Conservation (phyloP, 495 filamentous ascomycete species). For the Penicillium canariense region DNA sequence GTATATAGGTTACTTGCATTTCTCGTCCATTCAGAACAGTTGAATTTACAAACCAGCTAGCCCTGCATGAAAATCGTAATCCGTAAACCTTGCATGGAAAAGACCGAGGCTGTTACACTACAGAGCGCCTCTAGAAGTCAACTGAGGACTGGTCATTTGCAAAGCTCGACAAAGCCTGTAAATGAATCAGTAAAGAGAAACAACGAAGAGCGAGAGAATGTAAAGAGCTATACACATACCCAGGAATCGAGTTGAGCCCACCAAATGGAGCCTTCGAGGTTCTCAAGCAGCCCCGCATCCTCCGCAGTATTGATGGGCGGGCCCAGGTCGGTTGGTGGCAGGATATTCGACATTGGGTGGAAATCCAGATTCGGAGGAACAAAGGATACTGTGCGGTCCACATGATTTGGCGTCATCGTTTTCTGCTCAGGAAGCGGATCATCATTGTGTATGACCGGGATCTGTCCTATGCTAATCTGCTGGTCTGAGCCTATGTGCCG, state of each 20-base stretch:
- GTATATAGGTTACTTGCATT: background rate
- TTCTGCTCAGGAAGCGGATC: conserved; percentile 1
- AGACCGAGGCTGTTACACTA: background rate
- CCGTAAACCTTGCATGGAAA: background rate
- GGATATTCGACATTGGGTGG: conserved; percentile 7
- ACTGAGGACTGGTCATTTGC: conserved; percentile 24
- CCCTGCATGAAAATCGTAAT: background rate
- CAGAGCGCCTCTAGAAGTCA: conserved; percentile 11
- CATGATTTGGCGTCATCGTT: background rate
- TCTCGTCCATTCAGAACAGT: background rate
- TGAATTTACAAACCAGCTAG: background rate
- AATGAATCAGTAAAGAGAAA: conserved; percentile 3
- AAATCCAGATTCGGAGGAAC: conserved; percentile 20
- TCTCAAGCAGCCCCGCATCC: conserved; percentile 27
- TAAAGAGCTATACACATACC: conserved; percentile 19
- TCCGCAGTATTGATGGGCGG: conserved; percentile 19
- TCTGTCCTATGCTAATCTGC: background rate
- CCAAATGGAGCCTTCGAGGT: conserved; percentile 30
- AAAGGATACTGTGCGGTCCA: conserved; percentile 9
- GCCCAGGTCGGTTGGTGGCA: conserved; percentile 21
- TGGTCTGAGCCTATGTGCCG: conserved; percentile 32
- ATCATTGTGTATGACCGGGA: conserved; percentile 5
- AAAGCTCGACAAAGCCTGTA: conserved; percentile 26
- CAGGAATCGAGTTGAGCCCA: conserved; percentile 34
- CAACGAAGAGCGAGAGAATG: background rate